phyloP scores from a whole-genome alignment of 805 yeast species.

The Kodamaea leandrae region DNA sequence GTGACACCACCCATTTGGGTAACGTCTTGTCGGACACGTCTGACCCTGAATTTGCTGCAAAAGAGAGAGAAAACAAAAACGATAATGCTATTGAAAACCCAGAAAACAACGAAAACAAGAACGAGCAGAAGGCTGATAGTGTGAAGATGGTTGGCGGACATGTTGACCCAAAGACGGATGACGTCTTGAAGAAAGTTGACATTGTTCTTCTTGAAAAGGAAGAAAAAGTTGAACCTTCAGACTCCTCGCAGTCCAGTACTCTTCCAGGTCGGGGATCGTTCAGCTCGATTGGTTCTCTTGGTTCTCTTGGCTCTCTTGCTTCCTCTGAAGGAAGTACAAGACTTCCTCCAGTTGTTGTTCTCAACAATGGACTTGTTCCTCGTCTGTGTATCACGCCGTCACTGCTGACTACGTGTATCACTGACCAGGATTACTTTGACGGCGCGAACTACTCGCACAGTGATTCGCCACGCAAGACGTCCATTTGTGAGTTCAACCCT shows the following conservation, averaged over 20 bases:
- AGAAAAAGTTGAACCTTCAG: background rate
- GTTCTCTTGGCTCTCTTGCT: constrained; percentile 1
- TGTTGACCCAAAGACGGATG: no score
- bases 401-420: constrained; percentile 10
- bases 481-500: constrained; percentile 9
- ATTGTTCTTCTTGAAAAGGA: no score
- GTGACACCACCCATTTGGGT: no score
- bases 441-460: constrained; percentile 4
- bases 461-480: constrained; percentile 6
- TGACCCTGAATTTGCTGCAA: no score
- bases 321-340: background rate
- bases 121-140: no score
- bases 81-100: no score
- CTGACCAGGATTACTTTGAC: constrained; percentile 9
- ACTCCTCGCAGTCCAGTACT: background rate
- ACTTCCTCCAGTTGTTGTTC: constrained; percentile 9
- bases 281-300: background rate
- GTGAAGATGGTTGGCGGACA: no score
- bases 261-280: background rate
- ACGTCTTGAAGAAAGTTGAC: no score
- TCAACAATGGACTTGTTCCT: constrained; percentile 13
- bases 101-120: no score
- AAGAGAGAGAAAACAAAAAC: no score
- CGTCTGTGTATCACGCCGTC: constrained; percentile 15
- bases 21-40: no score